Conservation (phyloP, 139 green algal genomes). For the Chlorella sp. region DNA sequence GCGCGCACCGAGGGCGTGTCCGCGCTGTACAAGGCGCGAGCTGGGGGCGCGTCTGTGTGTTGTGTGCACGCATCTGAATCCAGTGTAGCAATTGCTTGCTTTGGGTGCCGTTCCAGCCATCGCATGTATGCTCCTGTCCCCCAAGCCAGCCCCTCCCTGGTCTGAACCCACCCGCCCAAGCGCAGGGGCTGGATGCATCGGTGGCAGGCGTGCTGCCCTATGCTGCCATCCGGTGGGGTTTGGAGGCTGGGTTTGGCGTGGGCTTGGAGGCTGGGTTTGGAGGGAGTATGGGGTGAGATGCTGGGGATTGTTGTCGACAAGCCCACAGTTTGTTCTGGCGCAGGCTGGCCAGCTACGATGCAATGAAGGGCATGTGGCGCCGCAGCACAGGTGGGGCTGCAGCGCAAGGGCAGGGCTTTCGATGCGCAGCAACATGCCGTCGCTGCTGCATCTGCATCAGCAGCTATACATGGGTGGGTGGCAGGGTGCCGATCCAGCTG, state of each 20-base stretch:
- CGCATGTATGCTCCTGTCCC: not conserved
- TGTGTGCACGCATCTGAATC: too few species aligned
- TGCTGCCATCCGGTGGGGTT: slow-evolving; percentile 26
- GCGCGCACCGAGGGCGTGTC: slow-evolving; percentile 64
- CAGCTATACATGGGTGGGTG: too few species aligned
- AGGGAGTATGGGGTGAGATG: not conserved
- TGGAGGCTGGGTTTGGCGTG: not conserved
- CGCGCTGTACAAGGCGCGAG: slow-evolving; percentile 61
- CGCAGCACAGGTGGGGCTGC: not conserved
- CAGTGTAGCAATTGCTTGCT: too few species aligned
- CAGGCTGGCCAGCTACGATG: slow-evolving; percentile 48
- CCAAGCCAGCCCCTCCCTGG: not conserved
- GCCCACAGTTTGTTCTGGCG: not conserved
- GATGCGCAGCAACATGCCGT: not conserved
- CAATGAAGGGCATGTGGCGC: slow-evolving; percentile 26
- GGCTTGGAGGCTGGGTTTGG: not conserved
- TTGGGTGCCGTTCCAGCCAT: too few species aligned
- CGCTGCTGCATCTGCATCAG: not conserved
- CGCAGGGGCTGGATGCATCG: slow-evolving; percentile 48
- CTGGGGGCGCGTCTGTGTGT: not conserved
- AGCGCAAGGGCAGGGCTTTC: not conserved
- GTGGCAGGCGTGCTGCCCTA: slow-evolving; percentile 54
- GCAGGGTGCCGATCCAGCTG: not conserved
- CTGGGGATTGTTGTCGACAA: not conserved
- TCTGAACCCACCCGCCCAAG: not conserved